Evolutionary conservation across 805 yeast genomes (phyloP).

Genomic region (Candida broadrunensis): DNA sequence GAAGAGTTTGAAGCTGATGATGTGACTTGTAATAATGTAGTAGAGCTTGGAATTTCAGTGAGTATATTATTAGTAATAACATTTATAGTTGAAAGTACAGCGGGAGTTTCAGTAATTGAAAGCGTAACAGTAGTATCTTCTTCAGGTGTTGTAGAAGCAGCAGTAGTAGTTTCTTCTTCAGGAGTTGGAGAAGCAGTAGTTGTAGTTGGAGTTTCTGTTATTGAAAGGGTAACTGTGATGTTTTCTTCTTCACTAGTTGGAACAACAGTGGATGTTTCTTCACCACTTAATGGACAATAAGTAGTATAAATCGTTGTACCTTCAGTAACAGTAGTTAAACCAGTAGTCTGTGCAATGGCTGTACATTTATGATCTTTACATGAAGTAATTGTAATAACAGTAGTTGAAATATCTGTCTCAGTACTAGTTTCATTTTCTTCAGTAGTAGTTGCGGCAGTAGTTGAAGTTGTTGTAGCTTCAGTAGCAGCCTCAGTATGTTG

Average conservation of each 20-base stretch:
- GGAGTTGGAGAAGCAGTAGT: conserved; percentile 5
- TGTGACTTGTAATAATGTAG: conserved; percentile 8
- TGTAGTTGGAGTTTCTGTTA: no score
- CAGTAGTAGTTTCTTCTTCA: conserved; percentile 1
- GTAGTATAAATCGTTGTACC: conserved; percentile 20
- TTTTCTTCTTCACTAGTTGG: conserved; percentile 6
- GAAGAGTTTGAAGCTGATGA: conserved; percentile 12
- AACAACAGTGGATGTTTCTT: conserved; percentile 1
- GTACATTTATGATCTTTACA: conserved; percentile 32
- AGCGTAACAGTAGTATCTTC: not conserved
- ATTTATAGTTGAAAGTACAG: conserved; percentile 23
- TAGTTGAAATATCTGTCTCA: conserved; percentile 17
- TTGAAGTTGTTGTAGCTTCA: conserved; percentile 6
- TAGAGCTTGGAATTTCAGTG: conserved; percentile 26
- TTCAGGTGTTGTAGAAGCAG: conserved; percentile 6
- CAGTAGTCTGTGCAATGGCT: conserved; percentile 28
- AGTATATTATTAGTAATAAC: conserved; percentile 42
- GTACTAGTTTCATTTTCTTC: conserved; percentile 9
- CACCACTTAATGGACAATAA: conserved; percentile 12
- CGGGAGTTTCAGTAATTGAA: conserved; percentile 1
- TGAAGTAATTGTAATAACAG: conserved; percentile 36
- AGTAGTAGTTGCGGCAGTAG: conserved; percentile 5
- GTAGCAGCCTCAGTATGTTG: conserved; percentile 5
- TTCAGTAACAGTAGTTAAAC: conserved; percentile 20
- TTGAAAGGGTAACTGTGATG: not conserved